A percentile compares a stretch with the other conserved stretches of the same genome.
phyloP scores from a whole-genome alignment of 225 moss, liverwort and hornwort species.

The Pseudoscleropodium purum region DNA sequence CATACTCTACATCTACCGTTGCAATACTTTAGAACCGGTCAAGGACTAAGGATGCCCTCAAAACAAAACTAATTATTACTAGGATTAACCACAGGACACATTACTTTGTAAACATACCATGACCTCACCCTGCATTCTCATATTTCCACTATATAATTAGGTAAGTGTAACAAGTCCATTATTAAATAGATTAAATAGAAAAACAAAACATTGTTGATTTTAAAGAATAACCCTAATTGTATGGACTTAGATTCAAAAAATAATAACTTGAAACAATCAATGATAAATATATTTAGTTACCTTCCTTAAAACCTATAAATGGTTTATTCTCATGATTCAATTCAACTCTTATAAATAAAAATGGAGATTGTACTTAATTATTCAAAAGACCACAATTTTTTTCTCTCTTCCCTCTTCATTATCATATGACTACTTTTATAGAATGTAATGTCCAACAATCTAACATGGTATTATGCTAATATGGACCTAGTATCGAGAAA shows the following conservation, averaged over 20 bases:
- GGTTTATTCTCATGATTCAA: neutral
- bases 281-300: neutral
- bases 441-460: neutral
- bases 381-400: neutral
- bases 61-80: too few relatives aligned
- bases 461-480: fast-evolving
- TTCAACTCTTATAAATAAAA: neutral
- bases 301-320: neutral
- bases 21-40: too few relatives aligned
- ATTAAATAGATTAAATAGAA: too few relatives aligned
- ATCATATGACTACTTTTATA: neutral
- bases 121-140: neutral
- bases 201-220: neutral
- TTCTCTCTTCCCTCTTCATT: fast-evolving
- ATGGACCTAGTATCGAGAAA: neutral
- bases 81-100: too few relatives aligned
- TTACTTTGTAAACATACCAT: too few relatives aligned
- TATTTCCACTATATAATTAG: neutral
- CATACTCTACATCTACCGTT: too few relatives aligned
- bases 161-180: too few relatives aligned
- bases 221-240: fast-evolving
- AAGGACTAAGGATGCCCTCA: too few relatives aligned
- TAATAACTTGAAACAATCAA: neutral
- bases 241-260: fast-evolving
- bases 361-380: neutral